Conservation (phyloP, 1,139 yeast species). For the Lodderomyces metapsilosis region DNA sequence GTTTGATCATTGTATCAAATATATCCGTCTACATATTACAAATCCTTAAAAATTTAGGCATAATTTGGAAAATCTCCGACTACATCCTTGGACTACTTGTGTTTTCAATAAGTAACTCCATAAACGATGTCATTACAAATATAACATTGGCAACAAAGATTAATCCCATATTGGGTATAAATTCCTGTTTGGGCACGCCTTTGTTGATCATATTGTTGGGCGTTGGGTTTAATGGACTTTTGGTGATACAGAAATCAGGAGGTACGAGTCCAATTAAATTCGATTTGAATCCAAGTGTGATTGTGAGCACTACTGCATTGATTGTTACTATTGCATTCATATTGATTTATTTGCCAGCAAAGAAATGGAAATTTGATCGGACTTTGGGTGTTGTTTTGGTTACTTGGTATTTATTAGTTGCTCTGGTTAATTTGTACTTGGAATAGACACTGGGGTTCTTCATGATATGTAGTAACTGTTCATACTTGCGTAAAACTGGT, state of each 20-base stretch:
- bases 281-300: constrained; percentile 23
- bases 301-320: constrained; percentile 27
- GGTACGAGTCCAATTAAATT: constrained; percentile 19
- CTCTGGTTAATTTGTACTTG: constrained; percentile 18
- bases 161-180: constrained; percentile 38
- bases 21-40: constrained; percentile 29
- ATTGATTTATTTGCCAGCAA: constrained; percentile 30
- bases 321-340: constrained; percentile 24
- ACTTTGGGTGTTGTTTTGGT: constrained; percentile 26
- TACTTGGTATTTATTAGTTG: constrained; percentile 22
- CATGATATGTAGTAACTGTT: background rate
- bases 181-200: constrained; percentile 46
- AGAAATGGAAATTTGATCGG: constrained; percentile 36
- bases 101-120: constrained; percentile 40
- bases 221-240: constrained; percentile 37
- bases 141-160: constrained; percentile 34
- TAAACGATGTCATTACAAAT: constrained; percentile 43
- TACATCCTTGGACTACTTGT: constrained; percentile 40
- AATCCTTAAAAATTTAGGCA: constrained; percentile 37
- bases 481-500: background rate
- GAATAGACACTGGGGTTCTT: constrained; percentile 6
- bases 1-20: constrained; percentile 28
- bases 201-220: constrained; percentile 38
- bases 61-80: constrained; percentile 37
- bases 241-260: constrained; percentile 10